A percentile compares a stretch with the other conserved stretches of the same genome.
phyloP scores from a whole-genome alignment of 306 rosid species.

The Purshia tridentata region DNA sequence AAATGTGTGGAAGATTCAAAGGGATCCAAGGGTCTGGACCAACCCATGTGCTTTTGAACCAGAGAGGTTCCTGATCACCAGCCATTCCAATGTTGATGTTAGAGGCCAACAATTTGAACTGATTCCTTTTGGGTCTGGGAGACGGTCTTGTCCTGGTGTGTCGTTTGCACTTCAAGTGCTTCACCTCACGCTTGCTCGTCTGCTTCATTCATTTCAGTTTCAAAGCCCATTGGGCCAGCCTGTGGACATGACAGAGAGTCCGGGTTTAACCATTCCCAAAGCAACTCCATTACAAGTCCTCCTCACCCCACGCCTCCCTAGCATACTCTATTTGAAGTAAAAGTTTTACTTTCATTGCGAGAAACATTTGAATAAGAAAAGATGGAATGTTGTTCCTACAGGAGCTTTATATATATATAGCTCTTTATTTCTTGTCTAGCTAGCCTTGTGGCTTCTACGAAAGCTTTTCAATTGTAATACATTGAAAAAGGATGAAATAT shows the following conservation, averaged over 20 bases:
- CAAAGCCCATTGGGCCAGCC: slow-evolving; percentile 29
- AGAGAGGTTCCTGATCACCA: slow-evolving; percentile 44
- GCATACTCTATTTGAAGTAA: slow-evolving; percentile 22
- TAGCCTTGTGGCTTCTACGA: too few species aligned
- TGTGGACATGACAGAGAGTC: slow-evolving; percentile 49
- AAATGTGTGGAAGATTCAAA: slow-evolving; percentile 56
- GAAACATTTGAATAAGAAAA: too few species aligned
- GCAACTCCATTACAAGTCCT: slow-evolving; percentile 48
- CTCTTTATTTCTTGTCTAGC: too few species aligned
- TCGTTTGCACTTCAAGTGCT: slow-evolving; percentile 54
- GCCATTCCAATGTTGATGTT: slow-evolving; percentile 32
- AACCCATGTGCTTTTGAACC: slow-evolving; percentile 45
- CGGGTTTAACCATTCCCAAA: slow-evolving; percentile 49
- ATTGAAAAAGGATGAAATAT: too few species aligned
- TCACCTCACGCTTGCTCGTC: slow-evolving; percentile 45
- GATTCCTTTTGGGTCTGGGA: slow-evolving; percentile 58
- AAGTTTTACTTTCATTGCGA: too few species aligned
- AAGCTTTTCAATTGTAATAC: too few species aligned
- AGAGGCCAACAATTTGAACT: slow-evolving; percentile 52
- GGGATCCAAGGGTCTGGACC: slow-evolving; percentile 55
- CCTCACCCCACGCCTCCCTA: slow-evolving; percentile 48
- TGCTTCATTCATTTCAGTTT: slow-evolving; percentile 51
- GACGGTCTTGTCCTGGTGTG: slow-evolving; percentile 54
- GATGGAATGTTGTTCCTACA: too few species aligned
- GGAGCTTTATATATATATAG: too few species aligned